Evolutionary conservation across 23 red algal genomes (phyloP).

Genomic region (Agarophyton chilense): DNA sequence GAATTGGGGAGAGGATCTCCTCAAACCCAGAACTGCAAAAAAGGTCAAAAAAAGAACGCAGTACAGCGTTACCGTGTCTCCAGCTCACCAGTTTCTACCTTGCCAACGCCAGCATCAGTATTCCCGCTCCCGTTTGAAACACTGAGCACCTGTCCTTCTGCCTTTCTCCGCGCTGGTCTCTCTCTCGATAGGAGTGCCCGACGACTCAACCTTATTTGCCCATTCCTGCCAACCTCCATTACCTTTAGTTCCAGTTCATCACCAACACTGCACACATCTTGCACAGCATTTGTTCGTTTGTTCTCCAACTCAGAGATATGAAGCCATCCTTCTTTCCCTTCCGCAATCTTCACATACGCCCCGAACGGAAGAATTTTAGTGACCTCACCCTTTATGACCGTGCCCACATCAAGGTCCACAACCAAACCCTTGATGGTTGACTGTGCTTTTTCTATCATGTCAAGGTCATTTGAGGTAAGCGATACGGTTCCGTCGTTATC

Average conservation of each 20-base stretch:
- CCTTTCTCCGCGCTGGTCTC: neutral
- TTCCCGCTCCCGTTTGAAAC: conserved; percentile 19
- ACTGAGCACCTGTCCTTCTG: neutral
- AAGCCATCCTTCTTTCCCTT: conserved; percentile 88
- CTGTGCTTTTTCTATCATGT: conserved; percentile 54
- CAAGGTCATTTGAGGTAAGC: conserved; percentile 39
- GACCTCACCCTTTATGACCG: conserved; percentile 36
- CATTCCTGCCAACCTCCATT: conserved; percentile 72
- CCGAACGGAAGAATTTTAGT: conserved; percentile 93
- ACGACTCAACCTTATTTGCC: conserved; percentile 82
- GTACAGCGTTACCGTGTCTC: neutral
- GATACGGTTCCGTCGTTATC: conserved; percentile 80
- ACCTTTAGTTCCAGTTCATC: conserved; percentile 74
- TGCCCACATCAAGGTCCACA: conserved; percentile 61
- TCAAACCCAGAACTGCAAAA: conserved; percentile 1
- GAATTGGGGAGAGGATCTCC: conserved; percentile 4
- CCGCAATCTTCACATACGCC: conserved; percentile 81
- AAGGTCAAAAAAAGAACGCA: neutral
- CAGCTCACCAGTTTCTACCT: neutral
- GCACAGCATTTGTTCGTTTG: conserved; percentile 67
- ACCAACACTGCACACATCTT: conserved; percentile 81
- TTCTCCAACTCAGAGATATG: conserved; percentile 95
- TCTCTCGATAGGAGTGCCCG: conserved; percentile 14
- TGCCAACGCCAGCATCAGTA: neutral
- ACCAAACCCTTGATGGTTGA: conserved; percentile 43